These are phyloP conservation scores for Haematococcus sp. DNA, from an alignment of 139 green algal genomes.

Conservation along the genomic window DNA sequence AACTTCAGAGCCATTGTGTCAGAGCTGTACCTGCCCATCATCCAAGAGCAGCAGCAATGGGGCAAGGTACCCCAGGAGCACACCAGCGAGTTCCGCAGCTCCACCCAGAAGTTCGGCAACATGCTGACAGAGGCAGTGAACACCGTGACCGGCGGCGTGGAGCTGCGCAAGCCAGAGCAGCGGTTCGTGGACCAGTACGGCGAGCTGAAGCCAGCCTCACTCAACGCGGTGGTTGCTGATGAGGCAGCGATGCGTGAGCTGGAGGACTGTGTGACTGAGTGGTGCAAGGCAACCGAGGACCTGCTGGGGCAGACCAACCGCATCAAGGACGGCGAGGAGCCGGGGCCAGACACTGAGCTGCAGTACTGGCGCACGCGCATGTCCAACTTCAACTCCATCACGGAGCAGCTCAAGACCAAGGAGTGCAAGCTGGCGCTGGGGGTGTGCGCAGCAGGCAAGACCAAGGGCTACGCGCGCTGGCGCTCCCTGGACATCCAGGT, in stretches of 20 bases:
- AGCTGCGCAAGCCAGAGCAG: constrained; percentile 68
- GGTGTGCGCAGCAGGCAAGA: constrained; percentile 58
- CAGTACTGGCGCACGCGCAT: constrained; percentile 83
- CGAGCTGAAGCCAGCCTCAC: constrained; percentile 55
- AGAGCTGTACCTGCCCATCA: constrained; percentile 80
- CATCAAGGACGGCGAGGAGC: constrained; percentile 57
- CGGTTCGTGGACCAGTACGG: constrained; percentile 47
- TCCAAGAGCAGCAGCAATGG: constrained; percentile 69
- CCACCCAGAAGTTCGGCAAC: constrained; percentile 60
- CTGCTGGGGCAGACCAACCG: constrained; percentile 53
- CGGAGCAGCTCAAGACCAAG: constrained; percentile 80
- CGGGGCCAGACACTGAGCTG: constrained; percentile 84
- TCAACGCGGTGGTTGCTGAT: constrained; percentile 59
- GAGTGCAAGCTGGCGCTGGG: constrained; percentile 76
- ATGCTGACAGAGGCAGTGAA: constrained; percentile 70
- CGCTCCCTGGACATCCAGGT: constrained; percentile 75
- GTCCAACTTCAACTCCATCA: constrained; percentile 79
- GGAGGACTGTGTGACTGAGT: constrained; percentile 63
- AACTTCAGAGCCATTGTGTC: constrained; percentile 67
- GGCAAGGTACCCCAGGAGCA: constrained; percentile 54
- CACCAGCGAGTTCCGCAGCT: constrained; percentile 33
- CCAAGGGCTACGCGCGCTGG: constrained; percentile 66
- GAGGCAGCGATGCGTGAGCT: constrained; percentile 22
- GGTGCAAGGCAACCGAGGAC: constrained; percentile 62
- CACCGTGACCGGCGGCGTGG: constrained; percentile 59